Evolutionary conservation across 768 basidiomycete species (phyloP), one percentile per base, ranked within the genome.

Genomic region (Rhodotorula taiwanensis): DNA sequence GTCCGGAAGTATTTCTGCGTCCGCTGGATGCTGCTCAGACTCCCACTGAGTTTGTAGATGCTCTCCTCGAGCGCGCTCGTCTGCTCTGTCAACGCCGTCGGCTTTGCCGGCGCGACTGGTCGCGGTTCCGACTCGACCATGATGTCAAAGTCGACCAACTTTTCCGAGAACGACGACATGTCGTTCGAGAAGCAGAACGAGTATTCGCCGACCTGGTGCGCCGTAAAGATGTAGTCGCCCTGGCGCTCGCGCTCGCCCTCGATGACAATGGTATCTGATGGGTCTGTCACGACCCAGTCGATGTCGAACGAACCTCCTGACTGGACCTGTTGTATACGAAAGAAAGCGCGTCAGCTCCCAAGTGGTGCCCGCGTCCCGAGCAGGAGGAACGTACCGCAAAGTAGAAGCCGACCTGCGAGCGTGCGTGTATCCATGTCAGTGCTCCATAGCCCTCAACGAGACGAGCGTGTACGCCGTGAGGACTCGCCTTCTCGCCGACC

Each of bases 121-220:
- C 95, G 80, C 3, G 95, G 95, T 74, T 98, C 94, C 64, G 87
- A 91, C 81, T 99, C 95, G 41, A 79, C 90, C 91, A 97, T 93
- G 77, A 99, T 98, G 76, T 89, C 87, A 74, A 91, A 88, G 77
- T 91, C 89, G 72, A 99, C 82, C 51, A 98, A 82, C 76, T 98
- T 98, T 78, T 91, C 89, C 18, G 89, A 87, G 69, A 95, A 81
- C 7, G 89, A 89, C 30, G 87, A 88, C 81, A 94, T 94, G 79
- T 97, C 93, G 76, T 99, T 99, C 75, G 91, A 88, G 75, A 98
- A 95, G 79, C 94, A 98, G 80, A 99, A 98, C 9, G 75, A 76
- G 72, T 79, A 79, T 58, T 79, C 79, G 58, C 79, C 79, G 27
- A 86, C 81, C 16, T 82, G 27, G 77, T 95, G 94, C 25, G 91